Evolutionary conservation across 2,329 filamentous ascomycete genomes (phyloP).

Genomic region (Talaromyces sp.): DNA sequence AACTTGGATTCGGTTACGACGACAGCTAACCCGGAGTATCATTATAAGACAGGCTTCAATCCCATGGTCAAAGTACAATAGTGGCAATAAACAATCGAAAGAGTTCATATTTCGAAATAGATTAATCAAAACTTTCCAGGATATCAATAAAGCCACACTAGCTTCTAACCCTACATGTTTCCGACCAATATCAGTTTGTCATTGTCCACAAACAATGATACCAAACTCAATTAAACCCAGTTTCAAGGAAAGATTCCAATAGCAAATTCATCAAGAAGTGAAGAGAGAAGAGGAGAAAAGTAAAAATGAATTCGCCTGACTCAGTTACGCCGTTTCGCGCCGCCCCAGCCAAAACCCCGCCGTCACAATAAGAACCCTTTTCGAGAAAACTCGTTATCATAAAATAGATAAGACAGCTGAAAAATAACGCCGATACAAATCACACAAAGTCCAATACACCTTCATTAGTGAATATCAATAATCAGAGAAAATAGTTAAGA

Average conservation of each 20-base stretch:
- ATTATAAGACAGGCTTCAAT: too few species aligned
- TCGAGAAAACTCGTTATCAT: slow-evolving; percentile 10
- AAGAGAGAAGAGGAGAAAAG: neutral
- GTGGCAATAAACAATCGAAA: neutral
- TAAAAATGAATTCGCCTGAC: neutral
- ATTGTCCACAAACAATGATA: neutral
- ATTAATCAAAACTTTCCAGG: neutral
- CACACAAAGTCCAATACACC: slow-evolving; percentile 9
- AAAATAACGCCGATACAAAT: slow-evolving; percentile 3
- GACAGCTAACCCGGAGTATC: too few species aligned
- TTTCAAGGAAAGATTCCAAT: neutral
- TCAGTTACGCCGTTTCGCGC: slow-evolving; percentile 10
- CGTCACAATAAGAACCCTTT: slow-evolving; percentile 14
- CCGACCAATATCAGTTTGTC: neutral
- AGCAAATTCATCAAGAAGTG: neutral
- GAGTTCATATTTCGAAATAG: neutral
- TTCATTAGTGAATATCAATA: slow-evolving; percentile 12
- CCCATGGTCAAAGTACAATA: too few species aligned
- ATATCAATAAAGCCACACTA: neutral
- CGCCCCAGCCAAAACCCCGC: slow-evolving; percentile 1
- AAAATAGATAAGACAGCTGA: neutral
- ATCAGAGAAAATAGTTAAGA: slow-evolving; percentile 4
- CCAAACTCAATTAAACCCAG: neutral
- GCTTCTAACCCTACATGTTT: neutral
- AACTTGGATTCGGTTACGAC: neutral